Conservation (phyloP, 306 rosid genomes). For the Rosa rugosa region DNA sequence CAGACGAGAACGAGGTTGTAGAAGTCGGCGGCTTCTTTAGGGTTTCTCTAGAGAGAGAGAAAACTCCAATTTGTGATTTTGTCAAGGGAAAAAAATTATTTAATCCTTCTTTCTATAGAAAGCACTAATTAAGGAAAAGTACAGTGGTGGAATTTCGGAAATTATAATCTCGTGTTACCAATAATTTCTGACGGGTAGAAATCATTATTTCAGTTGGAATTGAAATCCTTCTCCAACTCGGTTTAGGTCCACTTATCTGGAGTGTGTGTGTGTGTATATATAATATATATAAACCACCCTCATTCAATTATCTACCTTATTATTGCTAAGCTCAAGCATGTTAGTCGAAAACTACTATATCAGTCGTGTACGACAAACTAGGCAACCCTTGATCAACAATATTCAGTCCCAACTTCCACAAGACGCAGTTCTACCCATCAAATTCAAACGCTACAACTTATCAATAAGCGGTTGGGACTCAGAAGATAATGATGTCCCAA, state of each 20-base stretch:
- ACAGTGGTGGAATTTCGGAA: too few species aligned
- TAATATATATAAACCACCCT: not conserved
- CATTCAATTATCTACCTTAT: not conserved
- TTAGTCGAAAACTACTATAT: not conserved
- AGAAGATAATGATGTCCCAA: not conserved
- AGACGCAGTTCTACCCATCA: not conserved
- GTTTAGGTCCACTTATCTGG: not conserved
- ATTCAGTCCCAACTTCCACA: not conserved
- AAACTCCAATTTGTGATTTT: too few species aligned
- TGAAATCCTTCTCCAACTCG: not conserved
- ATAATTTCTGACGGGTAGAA: not conserved
- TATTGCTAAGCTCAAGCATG: not conserved
- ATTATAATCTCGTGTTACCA: too few species aligned
- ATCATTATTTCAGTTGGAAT: not conserved
- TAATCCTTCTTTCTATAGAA: too few species aligned
- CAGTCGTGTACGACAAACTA: not conserved
- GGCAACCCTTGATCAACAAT: constrained; percentile 2
- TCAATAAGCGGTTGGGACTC: not conserved
- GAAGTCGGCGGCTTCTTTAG: too few species aligned
- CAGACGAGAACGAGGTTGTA: too few species aligned
- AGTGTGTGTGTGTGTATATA: too few species aligned
- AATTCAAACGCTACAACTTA: not conserved
- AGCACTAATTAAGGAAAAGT: too few species aligned
- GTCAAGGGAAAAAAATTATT: too few species aligned
- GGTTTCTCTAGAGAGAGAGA: too few species aligned